A percentile compares a stretch with the other conserved stretches of the same genome.
phyloP scores from a whole-genome alignment of 306 rosid species.

The Astragalus membranaceus region DNA sequence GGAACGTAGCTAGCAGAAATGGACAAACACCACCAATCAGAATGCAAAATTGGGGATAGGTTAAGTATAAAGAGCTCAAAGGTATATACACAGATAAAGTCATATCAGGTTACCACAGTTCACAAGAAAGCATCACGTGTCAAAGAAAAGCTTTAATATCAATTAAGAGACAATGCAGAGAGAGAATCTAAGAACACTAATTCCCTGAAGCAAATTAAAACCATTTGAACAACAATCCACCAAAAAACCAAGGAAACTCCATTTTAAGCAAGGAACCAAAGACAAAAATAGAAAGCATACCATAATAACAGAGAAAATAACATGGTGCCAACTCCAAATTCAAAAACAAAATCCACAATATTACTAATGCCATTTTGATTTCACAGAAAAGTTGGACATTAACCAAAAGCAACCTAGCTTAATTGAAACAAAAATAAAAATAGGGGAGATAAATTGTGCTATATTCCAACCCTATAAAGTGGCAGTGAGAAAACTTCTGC shows the following conservation, averaged over 20 bases:
- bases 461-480: neutral
- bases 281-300: neutral
- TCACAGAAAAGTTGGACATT: neutral
- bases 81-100: conserved; percentile 19
- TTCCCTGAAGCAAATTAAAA: too few relatives aligned
- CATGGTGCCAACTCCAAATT: neutral
- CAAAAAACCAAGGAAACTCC: conserved; percentile 21
- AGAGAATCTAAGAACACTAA: too few relatives aligned
- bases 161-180: too few relatives aligned
- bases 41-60: conserved; percentile 18
- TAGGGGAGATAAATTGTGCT: neutral
- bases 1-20: conserved; percentile 10
- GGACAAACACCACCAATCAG: conserved; percentile 11
- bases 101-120: conserved; percentile 35
- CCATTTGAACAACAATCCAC: conserved; percentile 29
- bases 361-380: neutral
- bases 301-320: neutral
- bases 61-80: conserved; percentile 23
- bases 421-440: neutral
- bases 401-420: neutral
- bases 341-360: neutral
- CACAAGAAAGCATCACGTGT: conserved; percentile 80
- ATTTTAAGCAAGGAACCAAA: conserved; percentile 20
- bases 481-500: neutral
- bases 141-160: conserved; percentile 26